Evolutionary conservation across 805 yeast species (phyloP), one percentile per base, ranked within the genome.

Genomic region (Candida ascalaphidarum): DNA sequence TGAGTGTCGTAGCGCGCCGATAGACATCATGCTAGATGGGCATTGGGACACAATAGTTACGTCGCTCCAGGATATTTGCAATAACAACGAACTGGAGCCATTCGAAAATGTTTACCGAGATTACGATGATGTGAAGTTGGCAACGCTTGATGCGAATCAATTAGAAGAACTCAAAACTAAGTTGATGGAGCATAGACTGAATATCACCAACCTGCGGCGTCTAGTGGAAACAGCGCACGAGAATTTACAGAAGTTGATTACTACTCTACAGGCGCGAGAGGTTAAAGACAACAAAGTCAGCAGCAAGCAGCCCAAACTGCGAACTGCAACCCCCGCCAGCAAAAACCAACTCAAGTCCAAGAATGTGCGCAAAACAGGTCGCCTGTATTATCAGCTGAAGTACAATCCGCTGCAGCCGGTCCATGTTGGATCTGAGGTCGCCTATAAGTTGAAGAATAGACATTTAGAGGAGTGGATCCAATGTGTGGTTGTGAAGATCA

Each of bases 401-500:
- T 77, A 50, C 49, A 78, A 77, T 42, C 74, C 79, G 1, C 61
- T 65, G 16, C 81, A 69, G 21, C 73, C 78, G 1, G 61, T 77
- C 4, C 40, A 48, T 2, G 57, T 81, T 1, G 88, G 89, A 1
- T 71, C 92, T 0, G 94, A 83, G 41, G 96, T 92, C 1, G 97
- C 96, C 1, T 89, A 79, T 58, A 77, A 79, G 48, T 69, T 86
- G 14, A 68, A 68, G 34, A 77, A 72, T 42, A 66, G 80, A 22
- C 80, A 77, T 26, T 66, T 73, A n/a, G 88, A 80, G 27, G 97
- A 89, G 48, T 92, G 98, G 98, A 85, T 92, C 41, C 95, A 84
- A 50, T 92, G 98, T 58, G 85, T 81, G 45, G 94, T 92, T 11
- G 71, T 78, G 16, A 76, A 73, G 40, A 75, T 89, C 3, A 55